Conservation (phyloP, 129 eudicot genomes). For the Centella asiatica region DNA sequence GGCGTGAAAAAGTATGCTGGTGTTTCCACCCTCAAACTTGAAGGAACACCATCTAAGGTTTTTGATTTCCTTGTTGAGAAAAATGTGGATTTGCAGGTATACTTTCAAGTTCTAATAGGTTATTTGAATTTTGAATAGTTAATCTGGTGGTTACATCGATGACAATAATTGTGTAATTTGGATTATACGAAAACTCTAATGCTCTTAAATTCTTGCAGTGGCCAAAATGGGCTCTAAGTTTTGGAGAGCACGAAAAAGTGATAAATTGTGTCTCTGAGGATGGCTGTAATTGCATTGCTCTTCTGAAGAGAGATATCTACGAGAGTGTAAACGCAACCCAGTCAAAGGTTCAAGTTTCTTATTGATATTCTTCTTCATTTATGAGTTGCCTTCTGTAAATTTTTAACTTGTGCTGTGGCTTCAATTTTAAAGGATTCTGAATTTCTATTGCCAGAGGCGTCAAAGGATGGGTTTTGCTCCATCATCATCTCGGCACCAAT, state of each 20-base stretch:
- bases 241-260: conserved; percentile 1
- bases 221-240: not conserved
- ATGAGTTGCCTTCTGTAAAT: not conserved
- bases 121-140: not conserved
- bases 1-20: no score
- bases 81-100: not conserved
- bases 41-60: not conserved
- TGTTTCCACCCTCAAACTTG: conserved; percentile 7
- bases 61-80: not conserved
- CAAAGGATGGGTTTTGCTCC: conserved; percentile 1
- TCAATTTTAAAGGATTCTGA: not conserved
- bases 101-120: not conserved
- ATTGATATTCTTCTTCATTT: not conserved
- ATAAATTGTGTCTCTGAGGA: not conserved
- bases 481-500: no score
- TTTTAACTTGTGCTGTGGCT: not conserved
- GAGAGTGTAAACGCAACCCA: not conserved
- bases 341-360: not conserved
- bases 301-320: not conserved
- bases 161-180: not conserved
- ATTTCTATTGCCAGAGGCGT: conserved; percentile 10
- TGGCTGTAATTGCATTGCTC: not conserved
- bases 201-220: conserved; percentile 1
- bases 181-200: not conserved
- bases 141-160: not conserved